These are phyloP conservation scores for Xylaria sp. DNA, from an alignment of 2,329 filamentous ascomycete genomes.

Conservation along the genomic window DNA sequence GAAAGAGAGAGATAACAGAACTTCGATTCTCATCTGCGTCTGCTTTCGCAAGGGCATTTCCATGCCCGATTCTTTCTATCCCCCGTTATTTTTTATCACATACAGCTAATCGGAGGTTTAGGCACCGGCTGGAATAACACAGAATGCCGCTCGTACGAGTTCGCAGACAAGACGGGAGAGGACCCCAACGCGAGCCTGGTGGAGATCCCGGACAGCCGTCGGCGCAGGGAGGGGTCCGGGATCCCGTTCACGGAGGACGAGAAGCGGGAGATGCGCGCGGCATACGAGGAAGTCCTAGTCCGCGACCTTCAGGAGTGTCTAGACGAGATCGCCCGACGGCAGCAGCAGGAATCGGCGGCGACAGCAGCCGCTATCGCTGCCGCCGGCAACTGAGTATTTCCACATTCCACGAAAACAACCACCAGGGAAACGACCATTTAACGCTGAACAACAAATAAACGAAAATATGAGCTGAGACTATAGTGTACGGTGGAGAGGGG, in stretches of 20 bases:
- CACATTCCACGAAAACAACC: too few relatives aligned
- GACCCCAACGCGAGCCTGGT: slow-evolving; percentile 44
- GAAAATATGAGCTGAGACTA: too few relatives aligned
- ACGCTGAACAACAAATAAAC: too few relatives aligned
- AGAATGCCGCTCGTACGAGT: slow-evolving; percentile 64
- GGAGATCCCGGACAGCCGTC: slow-evolving; percentile 47
- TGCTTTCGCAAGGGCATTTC: too few relatives aligned
- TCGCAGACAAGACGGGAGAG: slow-evolving; percentile 47
- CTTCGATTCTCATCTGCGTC: too few relatives aligned
- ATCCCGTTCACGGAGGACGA: slow-evolving; percentile 42
- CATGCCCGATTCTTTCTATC: too few relatives aligned
- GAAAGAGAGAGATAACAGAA: not conserved
- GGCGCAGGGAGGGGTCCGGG: slow-evolving; percentile 38
- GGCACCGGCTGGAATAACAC: slow-evolving; percentile 72
- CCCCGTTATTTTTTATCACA: too few relatives aligned
- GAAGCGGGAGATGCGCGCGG: slow-evolving; percentile 40
- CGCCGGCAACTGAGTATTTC: too few relatives aligned
- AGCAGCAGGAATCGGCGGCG: not conserved
- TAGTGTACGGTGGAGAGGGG: too few relatives aligned
- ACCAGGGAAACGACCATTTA: too few relatives aligned
- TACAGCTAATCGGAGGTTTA: slow-evolving; percentile 28
- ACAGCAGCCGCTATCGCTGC: too few relatives aligned
- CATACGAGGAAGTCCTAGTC: slow-evolving; percentile 29
- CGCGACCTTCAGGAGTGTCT: slow-evolving; percentile 7
- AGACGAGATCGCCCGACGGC: not conserved